A percentile compares a stretch with the other conserved stretches of the same genome.
phyloP scores from a whole-genome alignment of 257 asterid species.

The Scutellaria baicalensis region DNA sequence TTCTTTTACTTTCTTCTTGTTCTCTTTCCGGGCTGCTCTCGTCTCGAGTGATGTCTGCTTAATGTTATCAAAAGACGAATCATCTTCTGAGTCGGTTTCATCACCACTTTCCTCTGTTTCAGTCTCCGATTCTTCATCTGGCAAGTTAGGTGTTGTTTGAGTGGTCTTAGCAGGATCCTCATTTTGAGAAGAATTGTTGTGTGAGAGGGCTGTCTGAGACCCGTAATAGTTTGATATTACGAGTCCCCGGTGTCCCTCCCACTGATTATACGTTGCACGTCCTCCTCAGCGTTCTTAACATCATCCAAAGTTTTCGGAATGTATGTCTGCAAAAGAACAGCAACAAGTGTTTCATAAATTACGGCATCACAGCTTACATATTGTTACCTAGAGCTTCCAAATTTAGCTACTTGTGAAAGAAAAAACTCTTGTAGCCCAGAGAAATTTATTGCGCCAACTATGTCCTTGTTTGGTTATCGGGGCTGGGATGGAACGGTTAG shows the following conservation, averaged over 20 bases:
- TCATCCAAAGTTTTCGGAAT: slow-evolving; percentile 83
- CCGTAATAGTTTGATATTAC: slow-evolving; percentile 86
- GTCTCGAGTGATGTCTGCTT: slow-evolving; percentile 42
- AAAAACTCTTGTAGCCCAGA: too few species aligned
- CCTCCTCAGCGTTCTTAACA: slow-evolving; percentile 79
- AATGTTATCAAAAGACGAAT: slow-evolving; percentile 35
- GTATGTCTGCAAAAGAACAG: slow-evolving; percentile 40
- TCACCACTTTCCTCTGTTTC: slow-evolving; percentile 42
- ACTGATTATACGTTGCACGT: slow-evolving; percentile 68
- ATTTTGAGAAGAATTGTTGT: slow-evolving; percentile 22
- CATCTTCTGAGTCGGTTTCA: slow-evolving; percentile 36
- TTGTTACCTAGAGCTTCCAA: not conserved
- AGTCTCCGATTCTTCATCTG: slow-evolving; percentile 25
- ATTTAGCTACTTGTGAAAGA: too few species aligned
- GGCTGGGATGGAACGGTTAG: too few species aligned
- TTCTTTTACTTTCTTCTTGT: slow-evolving; percentile 92
- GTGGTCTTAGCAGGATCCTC: slow-evolving; percentile 5
- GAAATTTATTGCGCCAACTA: too few species aligned
- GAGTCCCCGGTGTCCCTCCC: slow-evolving; percentile 74
- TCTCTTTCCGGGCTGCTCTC: slow-evolving; percentile 79
- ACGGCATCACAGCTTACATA: not conserved
- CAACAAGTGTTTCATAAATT: not conserved
- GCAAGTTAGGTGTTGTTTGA: not conserved
- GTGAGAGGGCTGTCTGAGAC: slow-evolving; percentile 68
- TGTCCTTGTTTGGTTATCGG: too few species aligned